These are phyloP conservation scores for Talaromyces albobiverticillius DNA, from an alignment of 2,329 filamentous ascomycete species.

Conservation along the genomic window DNA sequence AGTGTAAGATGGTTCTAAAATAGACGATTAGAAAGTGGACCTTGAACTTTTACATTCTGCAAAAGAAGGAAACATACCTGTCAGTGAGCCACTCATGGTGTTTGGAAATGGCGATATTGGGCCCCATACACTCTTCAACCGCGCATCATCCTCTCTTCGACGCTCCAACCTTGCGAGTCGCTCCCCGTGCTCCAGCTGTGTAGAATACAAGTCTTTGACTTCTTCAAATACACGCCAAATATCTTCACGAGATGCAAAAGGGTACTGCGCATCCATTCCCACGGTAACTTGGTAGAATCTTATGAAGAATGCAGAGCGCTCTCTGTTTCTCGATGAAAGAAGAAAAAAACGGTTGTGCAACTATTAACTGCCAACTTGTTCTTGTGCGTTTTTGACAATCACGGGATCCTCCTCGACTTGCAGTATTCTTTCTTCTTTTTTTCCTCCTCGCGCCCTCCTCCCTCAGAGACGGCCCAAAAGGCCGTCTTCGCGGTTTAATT, in stretches of 20 bases:
- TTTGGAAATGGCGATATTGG: conserved; percentile 84
- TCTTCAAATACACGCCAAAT: conserved; percentile 64
- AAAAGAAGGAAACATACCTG: conserved; percentile 59
- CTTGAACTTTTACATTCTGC: not conserved
- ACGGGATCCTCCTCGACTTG: conserved; percentile 3
- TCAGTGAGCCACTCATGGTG: conserved; percentile 75
- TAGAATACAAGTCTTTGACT: conserved; percentile 58
- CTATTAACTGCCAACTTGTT: not conserved
- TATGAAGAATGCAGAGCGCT: not conserved
- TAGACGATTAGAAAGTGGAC: conserved; percentile 8
- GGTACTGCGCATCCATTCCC: conserved; percentile 62
- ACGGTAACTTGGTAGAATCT: conserved; percentile 2
- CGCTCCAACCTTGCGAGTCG: conserved; percentile 61
- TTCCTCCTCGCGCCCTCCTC: conserved; percentile 24
- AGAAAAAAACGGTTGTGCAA: not conserved
- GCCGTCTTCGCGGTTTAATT: conserved; percentile 31
- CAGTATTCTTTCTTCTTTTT: not conserved
- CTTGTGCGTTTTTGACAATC: not conserved
- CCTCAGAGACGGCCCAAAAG: conserved; percentile 35
- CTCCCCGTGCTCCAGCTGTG: conserved; percentile 60
- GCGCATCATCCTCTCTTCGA: conserved; percentile 60
- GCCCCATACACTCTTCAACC: conserved; percentile 81
- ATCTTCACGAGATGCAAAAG: conserved; percentile 63
- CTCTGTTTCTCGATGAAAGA: not conserved
- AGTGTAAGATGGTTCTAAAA: conserved; percentile 71